Percentiles rank a stretch among this genome's conserved stretches.
Evolutionary conservation across 192 early-diverging fungal genomes (phyloP).

Genomic region (Backusella macrospora): DNA sequence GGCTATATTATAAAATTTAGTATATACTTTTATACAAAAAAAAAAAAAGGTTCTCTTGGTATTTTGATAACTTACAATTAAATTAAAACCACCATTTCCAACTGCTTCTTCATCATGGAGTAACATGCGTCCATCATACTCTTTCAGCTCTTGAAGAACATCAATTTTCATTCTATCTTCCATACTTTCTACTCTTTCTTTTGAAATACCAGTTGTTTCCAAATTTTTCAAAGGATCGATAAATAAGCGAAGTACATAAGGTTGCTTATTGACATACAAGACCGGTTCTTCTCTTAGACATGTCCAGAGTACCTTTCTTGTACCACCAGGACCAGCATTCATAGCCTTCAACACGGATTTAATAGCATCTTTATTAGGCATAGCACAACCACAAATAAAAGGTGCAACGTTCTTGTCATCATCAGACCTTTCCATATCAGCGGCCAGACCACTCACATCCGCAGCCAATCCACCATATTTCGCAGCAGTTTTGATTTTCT

Average conservation of each 20-base stretch:
- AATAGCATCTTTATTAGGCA: constrained; percentile 65
- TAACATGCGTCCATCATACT: constrained; percentile 56
- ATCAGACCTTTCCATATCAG: constrained; percentile 30
- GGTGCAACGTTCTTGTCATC: constrained; percentile 22
- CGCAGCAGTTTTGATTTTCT: constrained; percentile 24
- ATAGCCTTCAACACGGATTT: constrained; percentile 47
- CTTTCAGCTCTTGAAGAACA: constrained; percentile 49
- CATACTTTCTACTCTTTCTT: constrained; percentile 66
- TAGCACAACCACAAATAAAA: constrained; percentile 60
- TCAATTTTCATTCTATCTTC: constrained; percentile 61
- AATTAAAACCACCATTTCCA: constrained; percentile 47
- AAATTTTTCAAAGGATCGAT: constrained; percentile 62
- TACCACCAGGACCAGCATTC: constrained; percentile 50
- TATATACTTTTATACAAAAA: not conserved
- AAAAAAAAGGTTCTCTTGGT: constrained; percentile 13
- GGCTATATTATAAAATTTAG: constrained; percentile 19
- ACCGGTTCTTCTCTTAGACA: constrained; percentile 67
- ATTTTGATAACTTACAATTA: constrained; percentile 44
- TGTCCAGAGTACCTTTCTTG: constrained; percentile 56
- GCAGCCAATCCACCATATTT: constrained; percentile 20
- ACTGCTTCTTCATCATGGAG: constrained; percentile 60
- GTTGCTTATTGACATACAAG: constrained; percentile 58
- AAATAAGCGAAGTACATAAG: constrained; percentile 60
- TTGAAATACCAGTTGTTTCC: constrained; percentile 63
- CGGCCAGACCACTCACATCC: constrained; percentile 18